Evolutionary conservation across 2,329 filamentous ascomycete genomes (phyloP).

Genomic region (Diplodia intermedia): DNA sequence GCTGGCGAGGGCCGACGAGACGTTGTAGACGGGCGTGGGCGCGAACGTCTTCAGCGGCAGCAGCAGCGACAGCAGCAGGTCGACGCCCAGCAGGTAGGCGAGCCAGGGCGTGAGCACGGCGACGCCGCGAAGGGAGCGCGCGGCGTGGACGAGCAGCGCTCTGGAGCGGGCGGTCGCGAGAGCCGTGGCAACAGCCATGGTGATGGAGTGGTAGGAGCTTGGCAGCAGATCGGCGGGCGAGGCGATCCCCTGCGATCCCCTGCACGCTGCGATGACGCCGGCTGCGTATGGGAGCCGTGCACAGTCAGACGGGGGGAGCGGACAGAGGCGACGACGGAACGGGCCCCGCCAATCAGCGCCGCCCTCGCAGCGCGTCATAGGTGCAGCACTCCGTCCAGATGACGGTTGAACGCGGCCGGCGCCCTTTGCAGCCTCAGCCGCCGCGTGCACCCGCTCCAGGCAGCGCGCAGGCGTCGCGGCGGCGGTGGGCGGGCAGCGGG

Average conservation of each 20-base stretch:
- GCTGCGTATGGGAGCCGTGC: too few relatives aligned
- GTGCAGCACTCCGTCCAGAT: too few relatives aligned
- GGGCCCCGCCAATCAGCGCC: too few relatives aligned
- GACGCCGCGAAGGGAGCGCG: conserved; percentile 53
- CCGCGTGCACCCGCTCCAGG: not conserved
- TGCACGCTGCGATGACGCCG: too few relatives aligned
- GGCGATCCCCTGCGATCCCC: too few relatives aligned
- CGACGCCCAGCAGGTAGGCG: conserved; percentile 59
- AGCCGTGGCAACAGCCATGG: not conserved
- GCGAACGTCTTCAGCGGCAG: conserved; percentile 43
- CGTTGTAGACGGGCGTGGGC: conserved; percentile 60
- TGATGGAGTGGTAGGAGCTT: not conserved
- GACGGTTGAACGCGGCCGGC: too few relatives aligned
- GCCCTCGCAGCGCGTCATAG: too few relatives aligned
- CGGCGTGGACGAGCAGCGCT: not conserved
- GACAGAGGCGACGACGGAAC: too few relatives aligned
- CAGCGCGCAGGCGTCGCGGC: not conserved
- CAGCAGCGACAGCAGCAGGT: conserved; percentile 52
- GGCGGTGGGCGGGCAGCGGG: not conserved
- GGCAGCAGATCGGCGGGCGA: not conserved
- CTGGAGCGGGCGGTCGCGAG: not conserved
- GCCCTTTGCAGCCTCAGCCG: not conserved
- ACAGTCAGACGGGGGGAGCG: too few relatives aligned
- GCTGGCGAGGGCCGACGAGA: conserved; percentile 62
- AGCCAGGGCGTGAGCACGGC: conserved; percentile 60